These are phyloP conservation scores for Hanseniaspora valbyensis DNA, from an alignment of 805 yeast genomes.

Conservation along the genomic window DNA sequence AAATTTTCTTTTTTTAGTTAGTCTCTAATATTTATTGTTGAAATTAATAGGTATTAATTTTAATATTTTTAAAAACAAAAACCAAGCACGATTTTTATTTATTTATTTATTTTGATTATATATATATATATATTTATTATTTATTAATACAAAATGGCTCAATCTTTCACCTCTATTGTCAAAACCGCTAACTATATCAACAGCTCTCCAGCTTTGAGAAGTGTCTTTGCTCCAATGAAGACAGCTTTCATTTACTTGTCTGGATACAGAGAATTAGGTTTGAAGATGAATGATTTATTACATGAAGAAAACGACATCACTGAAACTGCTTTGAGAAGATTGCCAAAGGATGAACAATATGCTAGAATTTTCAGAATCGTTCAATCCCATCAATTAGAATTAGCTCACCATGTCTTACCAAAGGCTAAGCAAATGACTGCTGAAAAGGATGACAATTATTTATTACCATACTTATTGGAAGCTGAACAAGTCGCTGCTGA, in stretches of 20 bases:
- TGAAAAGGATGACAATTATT: constrained; percentile 71
- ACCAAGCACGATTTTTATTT: too few species aligned
- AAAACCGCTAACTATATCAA: constrained; percentile 69
- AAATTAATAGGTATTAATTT: too few species aligned
- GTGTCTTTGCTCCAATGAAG: constrained; percentile 70
- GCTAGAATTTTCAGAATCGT: constrained; percentile 87
- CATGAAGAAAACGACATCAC: constrained; percentile 77
- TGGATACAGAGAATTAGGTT: constrained; percentile 92
- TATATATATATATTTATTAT: too few species aligned
- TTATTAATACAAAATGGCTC: constrained; percentile 25
- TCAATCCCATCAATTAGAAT: constrained; percentile 80
- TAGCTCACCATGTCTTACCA: constrained; percentile 79
- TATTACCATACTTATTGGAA: constrained; percentile 82
- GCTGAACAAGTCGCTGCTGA: constrained; percentile 87
- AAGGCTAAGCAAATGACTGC: constrained; percentile 63
- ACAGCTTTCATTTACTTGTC: constrained; percentile 59
- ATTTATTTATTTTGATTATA: too few species aligned
- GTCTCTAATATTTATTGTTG: not conserved
- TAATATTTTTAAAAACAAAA: too few species aligned
- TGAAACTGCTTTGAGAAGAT: constrained; percentile 79
- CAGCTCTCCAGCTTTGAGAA: constrained; percentile 66
- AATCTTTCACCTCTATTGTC: constrained; percentile 55
- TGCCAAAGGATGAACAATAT: constrained; percentile 73
- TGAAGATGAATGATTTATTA: constrained; percentile 79
- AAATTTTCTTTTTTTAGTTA: not conserved